A percentile compares a stretch with the other conserved stretches of the same genome.
Conservation (phyloP, 1,284 basidiomycete species). For the Inonotus hispidus region DNA sequence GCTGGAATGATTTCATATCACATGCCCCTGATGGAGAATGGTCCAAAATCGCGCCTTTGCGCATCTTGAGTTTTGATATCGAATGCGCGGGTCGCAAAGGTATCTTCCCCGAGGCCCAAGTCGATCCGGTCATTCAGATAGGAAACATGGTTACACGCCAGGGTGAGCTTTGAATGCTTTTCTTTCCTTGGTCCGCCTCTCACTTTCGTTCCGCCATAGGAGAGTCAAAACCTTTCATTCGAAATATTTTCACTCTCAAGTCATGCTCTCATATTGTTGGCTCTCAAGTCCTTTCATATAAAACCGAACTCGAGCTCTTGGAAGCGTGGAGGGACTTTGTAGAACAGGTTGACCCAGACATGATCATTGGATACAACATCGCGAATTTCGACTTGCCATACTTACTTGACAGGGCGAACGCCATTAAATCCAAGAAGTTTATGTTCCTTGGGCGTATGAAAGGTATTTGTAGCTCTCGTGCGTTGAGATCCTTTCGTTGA, state of each 20-base stretch:
- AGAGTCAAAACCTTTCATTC: slow-evolving; percentile 85
- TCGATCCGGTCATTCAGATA: slow-evolving; percentile 94
- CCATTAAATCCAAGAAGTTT: slow-evolving; percentile 70
- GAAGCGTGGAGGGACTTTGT: slow-evolving; percentile 83
- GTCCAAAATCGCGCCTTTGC: slow-evolving; percentile 85
- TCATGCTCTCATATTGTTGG: slow-evolving; percentile 91
- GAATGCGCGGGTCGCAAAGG: slow-evolving; percentile 96
- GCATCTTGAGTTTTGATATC: slow-evolving; percentile 94
- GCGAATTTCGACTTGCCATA: slow-evolving; percentile 93
- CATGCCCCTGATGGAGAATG: slow-evolving; percentile 87
- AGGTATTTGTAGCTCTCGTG: slow-evolving; percentile 41
- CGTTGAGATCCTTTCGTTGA: background rate
- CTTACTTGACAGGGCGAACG: slow-evolving; percentile 83
- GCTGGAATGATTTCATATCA: slow-evolving; percentile 80
- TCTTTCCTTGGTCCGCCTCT: background rate
- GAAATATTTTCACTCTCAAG: slow-evolving; percentile 95
- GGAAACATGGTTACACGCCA: slow-evolving; percentile 97
- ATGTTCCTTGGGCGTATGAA: slow-evolving; percentile 74
- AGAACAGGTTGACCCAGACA: slow-evolving; percentile 83
- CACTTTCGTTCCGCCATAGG: slow-evolving; percentile 40
- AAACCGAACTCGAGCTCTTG: slow-evolving; percentile 71
- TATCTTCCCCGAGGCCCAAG: slow-evolving; percentile 85
- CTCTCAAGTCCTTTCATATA: slow-evolving; percentile 85
- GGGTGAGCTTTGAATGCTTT: slow-evolving; percentile 44
- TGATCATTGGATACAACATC: slow-evolving; percentile 93